phyloP scores from a whole-genome alignment of 257 asterid species.

The Nemophila menziesii region DNA sequence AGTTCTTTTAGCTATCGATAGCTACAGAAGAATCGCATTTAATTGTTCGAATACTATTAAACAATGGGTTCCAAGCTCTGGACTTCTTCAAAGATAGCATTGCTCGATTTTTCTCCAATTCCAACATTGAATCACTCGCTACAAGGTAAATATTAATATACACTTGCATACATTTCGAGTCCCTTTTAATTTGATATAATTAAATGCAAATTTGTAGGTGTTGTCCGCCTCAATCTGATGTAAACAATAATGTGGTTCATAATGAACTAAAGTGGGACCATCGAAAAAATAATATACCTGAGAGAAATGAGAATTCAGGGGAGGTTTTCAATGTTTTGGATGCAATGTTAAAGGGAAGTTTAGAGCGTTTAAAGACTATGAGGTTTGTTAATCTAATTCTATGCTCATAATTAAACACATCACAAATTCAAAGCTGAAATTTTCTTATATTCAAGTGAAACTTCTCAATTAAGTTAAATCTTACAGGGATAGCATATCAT shows the following conservation, averaged over 20 bases:
- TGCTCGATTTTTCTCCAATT: slow-evolving; percentile 20
- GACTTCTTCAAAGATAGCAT: slow-evolving; percentile 49
- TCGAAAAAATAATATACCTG: slow-evolving; percentile 15
- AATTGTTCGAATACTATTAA: slow-evolving; percentile 41
- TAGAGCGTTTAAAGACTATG: slow-evolving; percentile 69
- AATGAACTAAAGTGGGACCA: slow-evolving; percentile 15
- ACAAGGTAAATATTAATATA: slow-evolving; percentile 25
- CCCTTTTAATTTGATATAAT: not conserved
- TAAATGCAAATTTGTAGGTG: slow-evolving; percentile 3
- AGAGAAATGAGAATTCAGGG: slow-evolving; percentile 33
- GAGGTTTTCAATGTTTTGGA: slow-evolving; percentile 70
- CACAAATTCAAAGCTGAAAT: too few relatives aligned
- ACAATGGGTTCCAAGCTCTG: slow-evolving; percentile 41
- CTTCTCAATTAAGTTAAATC: not conserved
- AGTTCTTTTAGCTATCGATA: slow-evolving; percentile 25
- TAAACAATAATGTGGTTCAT: slow-evolving; percentile 7
- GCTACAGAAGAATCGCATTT: slow-evolving; percentile 47
- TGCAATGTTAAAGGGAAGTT: slow-evolving; percentile 46
- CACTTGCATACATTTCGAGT: not conserved
- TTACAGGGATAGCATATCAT: slow-evolving; percentile 40
- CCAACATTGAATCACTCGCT: slow-evolving; percentile 19
- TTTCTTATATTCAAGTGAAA: not conserved
- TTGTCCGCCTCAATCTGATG: slow-evolving; percentile 16
- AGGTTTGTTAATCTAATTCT: slow-evolving; percentile 29
- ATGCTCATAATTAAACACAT: not conserved